Evolutionary conservation across 2,329 filamentous ascomycete genomes (phyloP).

Genomic region (Diplodia corticola): DNA sequence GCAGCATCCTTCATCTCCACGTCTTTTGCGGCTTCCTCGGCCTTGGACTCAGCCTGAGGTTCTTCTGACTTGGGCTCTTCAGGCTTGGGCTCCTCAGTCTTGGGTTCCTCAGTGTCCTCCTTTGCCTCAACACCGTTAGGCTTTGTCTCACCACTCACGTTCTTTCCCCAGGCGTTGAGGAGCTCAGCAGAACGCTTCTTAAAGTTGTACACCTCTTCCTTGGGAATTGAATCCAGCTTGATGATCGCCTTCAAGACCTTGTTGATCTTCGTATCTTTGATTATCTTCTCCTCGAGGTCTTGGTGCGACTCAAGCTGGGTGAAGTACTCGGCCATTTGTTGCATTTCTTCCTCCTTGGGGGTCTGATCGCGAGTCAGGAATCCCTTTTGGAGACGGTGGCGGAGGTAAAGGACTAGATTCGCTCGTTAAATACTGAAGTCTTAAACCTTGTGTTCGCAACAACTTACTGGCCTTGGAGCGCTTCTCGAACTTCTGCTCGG

Average conservation of each 20-base stretch:
- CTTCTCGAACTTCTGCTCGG: slow-evolving; percentile 57
- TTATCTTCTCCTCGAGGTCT: slow-evolving; percentile 85
- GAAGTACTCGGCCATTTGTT: slow-evolving; percentile 73
- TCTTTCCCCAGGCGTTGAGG: slow-evolving; percentile 85
- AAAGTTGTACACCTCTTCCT: slow-evolving; percentile 87
- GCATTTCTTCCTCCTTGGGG: slow-evolving; percentile 85
- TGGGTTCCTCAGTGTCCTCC: slow-evolving; percentile 31
- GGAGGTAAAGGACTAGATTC: slow-evolving; percentile 75
- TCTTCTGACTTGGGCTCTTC: slow-evolving; percentile 41
- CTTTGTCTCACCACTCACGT: slow-evolving; percentile 54
- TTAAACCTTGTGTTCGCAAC: background rate
- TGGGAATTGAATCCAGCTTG: slow-evolving; percentile 81
- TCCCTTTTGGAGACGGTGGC: slow-evolving; percentile 92
- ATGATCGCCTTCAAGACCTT: slow-evolving; percentile 95
- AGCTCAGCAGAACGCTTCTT: slow-evolving; percentile 78
- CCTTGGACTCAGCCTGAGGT: slow-evolving; percentile 37
- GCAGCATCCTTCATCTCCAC: slow-evolving; percentile 40
- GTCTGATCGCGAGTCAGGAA: slow-evolving; percentile 81
- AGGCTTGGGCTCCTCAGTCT: slow-evolving; percentile 39
- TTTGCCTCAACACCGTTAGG: slow-evolving; percentile 42
- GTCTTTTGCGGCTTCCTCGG: slow-evolving; percentile 34
- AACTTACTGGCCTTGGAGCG: slow-evolving; percentile 58
- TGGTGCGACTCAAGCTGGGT: slow-evolving; percentile 76
- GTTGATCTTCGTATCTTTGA: slow-evolving; percentile 93
- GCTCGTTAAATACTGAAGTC: background rate